Conservation (phyloP, 2,329 filamentous ascomycete genomes). For the Botrytis pseudocinerea region DNA sequence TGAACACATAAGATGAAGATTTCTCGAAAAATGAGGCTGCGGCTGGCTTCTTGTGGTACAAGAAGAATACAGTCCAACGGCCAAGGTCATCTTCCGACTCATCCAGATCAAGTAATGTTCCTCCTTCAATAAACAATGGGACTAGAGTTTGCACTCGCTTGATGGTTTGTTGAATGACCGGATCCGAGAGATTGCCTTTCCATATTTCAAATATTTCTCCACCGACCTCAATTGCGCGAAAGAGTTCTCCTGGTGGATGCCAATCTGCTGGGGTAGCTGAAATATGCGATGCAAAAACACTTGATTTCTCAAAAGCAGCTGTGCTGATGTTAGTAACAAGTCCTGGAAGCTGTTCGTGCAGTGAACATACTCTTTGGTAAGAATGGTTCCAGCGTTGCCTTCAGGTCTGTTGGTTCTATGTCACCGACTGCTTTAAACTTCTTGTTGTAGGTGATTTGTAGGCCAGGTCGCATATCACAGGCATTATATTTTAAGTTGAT, state of each 20-base stretch:
- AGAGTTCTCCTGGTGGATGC: constrained; percentile 74
- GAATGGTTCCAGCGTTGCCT: constrained; percentile 54
- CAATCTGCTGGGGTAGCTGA: constrained; percentile 48
- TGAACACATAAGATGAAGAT: constrained; percentile 69
- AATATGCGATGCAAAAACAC: constrained; percentile 63
- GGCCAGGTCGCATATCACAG: constrained; percentile 74
- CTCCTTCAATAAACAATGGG: constrained; percentile 89
- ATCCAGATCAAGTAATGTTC: constrained; percentile 70
- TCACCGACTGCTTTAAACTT: constrained; percentile 71
- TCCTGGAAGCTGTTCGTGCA: constrained; percentile 8
- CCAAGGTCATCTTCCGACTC: constrained; percentile 69
- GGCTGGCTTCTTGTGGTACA: constrained; percentile 66
- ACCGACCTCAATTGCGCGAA: constrained; percentile 62
- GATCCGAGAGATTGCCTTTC: constrained; percentile 72
- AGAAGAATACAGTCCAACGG: constrained; percentile 89
- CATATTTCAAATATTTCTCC: constrained; percentile 79
- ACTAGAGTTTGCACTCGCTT: constrained; percentile 81
- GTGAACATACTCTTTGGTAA: constrained; percentile 61
- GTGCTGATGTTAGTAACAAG: constrained; percentile 17
- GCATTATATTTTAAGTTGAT: constrained; percentile 70
- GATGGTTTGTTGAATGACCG: constrained; percentile 68
- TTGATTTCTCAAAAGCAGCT: constrained; percentile 67
- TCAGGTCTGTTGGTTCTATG: constrained; percentile 68
- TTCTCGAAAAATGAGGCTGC: constrained; percentile 42
- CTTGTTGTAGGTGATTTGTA: constrained; percentile 69